These are phyloP conservation scores for Monosporozyma servazzii DNA, from an alignment of 805 yeast genomes.

Conservation along the genomic window DNA sequence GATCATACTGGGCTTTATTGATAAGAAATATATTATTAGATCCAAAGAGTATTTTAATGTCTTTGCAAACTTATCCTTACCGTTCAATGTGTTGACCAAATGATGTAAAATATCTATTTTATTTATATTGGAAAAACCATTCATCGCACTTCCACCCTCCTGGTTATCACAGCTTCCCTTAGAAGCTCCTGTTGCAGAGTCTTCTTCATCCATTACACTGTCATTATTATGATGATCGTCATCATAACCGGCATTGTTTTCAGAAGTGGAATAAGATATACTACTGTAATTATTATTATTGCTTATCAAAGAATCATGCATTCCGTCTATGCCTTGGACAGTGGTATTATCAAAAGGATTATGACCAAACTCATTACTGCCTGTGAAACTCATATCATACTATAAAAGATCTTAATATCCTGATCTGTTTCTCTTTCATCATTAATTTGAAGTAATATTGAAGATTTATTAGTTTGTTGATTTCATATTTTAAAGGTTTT, in stretches of 20 bases:
- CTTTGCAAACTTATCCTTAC: conserved; percentile 67
- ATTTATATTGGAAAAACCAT: neutral
- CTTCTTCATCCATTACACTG: neutral
- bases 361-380: neutral
- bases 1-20: neutral
- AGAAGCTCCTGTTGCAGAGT: neutral
- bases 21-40: conserved; percentile 29
- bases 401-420: neutral
- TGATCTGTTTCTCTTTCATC: no score
- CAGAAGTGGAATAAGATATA: neutral
- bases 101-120: conserved; percentile 3
- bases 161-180: neutral
- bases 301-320: neutral
- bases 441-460: no score
- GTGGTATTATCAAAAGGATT: neutral
- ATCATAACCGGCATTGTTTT: neutral
- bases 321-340: neutral
- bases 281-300: neutral
- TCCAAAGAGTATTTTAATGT: conserved; percentile 51
- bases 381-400: neutral
- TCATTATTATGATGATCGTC: neutral
- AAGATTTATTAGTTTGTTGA: no score
- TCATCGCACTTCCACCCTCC: neutral
- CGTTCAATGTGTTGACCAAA: conserved; percentile 29
- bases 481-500: no score